These are phyloP conservation scores for Russula sp. DNA, from an alignment of 768 basidiomycete genomes.

Conservation along the genomic window DNA sequence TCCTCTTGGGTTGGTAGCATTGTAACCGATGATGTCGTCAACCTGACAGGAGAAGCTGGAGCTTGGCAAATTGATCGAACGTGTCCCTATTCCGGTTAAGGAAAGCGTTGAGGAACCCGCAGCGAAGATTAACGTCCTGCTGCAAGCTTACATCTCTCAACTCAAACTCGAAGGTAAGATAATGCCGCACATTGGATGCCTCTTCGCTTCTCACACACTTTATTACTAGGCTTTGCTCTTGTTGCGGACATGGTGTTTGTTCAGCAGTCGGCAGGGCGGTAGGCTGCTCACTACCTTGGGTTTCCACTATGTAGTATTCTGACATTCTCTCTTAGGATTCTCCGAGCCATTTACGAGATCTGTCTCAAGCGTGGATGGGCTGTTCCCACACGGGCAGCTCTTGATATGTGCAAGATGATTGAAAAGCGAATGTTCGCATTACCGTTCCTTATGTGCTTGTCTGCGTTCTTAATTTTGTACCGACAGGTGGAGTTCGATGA, in stretches of 20 bases:
- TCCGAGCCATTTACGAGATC: conserved; percentile 96
- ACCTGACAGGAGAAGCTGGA: conserved; percentile 71
- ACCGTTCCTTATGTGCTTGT: not conserved
- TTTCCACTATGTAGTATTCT: conserved; percentile 4
- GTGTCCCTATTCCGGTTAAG: conserved; percentile 96
- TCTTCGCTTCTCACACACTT: not conserved
- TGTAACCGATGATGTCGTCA: not conserved
- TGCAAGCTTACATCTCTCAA: conserved; percentile 92
- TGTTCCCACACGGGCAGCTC: conserved; percentile 80
- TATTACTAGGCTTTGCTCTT: conserved; percentile 62
- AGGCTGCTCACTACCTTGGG: conserved; percentile 21
- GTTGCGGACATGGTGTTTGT: conserved; percentile 95
- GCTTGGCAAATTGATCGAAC: conserved; percentile 80
- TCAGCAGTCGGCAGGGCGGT: conserved; percentile 94
- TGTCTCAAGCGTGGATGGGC: conserved; percentile 99
- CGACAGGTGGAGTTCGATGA: conserved; percentile 94
- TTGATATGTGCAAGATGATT: conserved; percentile 96
- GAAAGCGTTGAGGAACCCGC: conserved; percentile 94
- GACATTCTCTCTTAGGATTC: conserved; percentile 46
- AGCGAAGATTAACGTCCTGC: conserved; percentile 93
- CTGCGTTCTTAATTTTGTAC: not conserved
- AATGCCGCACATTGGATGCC: not conserved
- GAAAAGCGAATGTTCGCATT: conserved; percentile 68
- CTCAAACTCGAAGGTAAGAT: conserved; percentile 78
- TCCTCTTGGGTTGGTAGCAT: conserved; percentile 7